phyloP scores from a whole-genome alignment of 2,329 filamentous ascomycete species.

The Fusarium coffeatum region DNA sequence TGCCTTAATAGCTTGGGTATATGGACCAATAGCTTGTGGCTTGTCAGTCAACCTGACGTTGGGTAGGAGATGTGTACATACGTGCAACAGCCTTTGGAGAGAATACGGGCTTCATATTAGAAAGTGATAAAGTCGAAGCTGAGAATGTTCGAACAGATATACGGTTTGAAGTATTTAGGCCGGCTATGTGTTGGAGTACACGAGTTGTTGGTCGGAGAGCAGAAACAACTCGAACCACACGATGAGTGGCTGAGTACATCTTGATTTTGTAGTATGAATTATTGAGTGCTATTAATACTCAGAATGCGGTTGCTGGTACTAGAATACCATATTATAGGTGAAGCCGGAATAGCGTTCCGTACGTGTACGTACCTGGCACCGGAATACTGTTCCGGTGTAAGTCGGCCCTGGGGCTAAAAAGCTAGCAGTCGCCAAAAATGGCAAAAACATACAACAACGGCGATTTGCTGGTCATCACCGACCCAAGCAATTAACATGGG shows the following conservation, averaged over 20 bases:
- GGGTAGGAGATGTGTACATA: background rate
- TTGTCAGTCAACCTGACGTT: background rate
- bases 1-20: constrained; percentile 39
- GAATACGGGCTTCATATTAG: constrained; percentile 25
- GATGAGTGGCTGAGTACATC: background rate
- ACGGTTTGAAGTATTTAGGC: background rate
- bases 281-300: background rate
- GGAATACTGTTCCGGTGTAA: constrained; percentile 16
- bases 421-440: background rate
- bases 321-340: background rate
- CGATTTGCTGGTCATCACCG: background rate
- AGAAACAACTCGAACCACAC: background rate
- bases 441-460: background rate
- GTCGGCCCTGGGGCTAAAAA: background rate
- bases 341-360: constrained; percentile 16
- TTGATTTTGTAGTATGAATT: background rate
- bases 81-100: constrained; percentile 17
- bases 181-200: background rate
- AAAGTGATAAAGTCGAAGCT: background rate
- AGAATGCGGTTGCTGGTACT: background rate
- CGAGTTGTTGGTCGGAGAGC: background rate
- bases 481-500: too few relatives aligned
- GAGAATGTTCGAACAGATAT: background rate
- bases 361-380: background rate
- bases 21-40: constrained; percentile 22